These are phyloP conservation scores for Ustulina deusta DNA, from an alignment of 2,329 filamentous ascomycete genomes.

Conservation along the genomic window DNA sequence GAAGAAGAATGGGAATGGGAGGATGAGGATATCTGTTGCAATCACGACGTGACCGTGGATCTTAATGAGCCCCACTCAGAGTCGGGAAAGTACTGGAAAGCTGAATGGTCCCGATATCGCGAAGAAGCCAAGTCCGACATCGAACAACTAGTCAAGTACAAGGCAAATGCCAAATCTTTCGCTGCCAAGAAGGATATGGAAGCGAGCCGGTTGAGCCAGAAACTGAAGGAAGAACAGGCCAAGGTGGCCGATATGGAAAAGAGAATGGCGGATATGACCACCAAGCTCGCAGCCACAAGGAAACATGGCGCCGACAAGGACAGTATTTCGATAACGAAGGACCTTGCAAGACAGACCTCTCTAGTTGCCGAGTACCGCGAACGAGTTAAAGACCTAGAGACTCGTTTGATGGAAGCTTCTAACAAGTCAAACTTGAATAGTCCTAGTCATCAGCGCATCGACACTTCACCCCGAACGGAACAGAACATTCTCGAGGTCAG, in stretches of 20 bases:
- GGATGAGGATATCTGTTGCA: slow-evolving; percentile 62
- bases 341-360: slow-evolving; percentile 68
- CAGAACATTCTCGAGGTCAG: slow-evolving; percentile 65
- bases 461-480: slow-evolving; percentile 63
- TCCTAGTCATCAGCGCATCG: slow-evolving; percentile 53
- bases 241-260: slow-evolving; percentile 74
- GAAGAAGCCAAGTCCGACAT: slow-evolving; percentile 78
- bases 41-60: slow-evolving; percentile 75
- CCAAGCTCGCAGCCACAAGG: slow-evolving; percentile 61
- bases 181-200: slow-evolving; percentile 82
- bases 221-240: slow-evolving; percentile 75
- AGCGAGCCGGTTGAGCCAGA: slow-evolving; percentile 72
- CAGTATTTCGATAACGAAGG: slow-evolving; percentile 62
- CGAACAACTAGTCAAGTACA: slow-evolving; percentile 82
- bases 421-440: slow-evolving; percentile 52
- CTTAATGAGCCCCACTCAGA: slow-evolving; percentile 79
- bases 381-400: slow-evolving; percentile 70
- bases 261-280: slow-evolving; percentile 69
- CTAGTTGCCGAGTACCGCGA: slow-evolving; percentile 69
- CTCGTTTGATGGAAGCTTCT: slow-evolving; percentile 59
- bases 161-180: slow-evolving; percentile 82
- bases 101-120: slow-evolving; percentile 79
- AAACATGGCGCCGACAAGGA: slow-evolving; percentile 57
- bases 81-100: slow-evolving; percentile 84
- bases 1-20: slow-evolving; percentile 70